These are phyloP conservation scores for Gossypium stocksii DNA, from an alignment of 345 rosid genomes.

Conservation along the genomic window DNA sequence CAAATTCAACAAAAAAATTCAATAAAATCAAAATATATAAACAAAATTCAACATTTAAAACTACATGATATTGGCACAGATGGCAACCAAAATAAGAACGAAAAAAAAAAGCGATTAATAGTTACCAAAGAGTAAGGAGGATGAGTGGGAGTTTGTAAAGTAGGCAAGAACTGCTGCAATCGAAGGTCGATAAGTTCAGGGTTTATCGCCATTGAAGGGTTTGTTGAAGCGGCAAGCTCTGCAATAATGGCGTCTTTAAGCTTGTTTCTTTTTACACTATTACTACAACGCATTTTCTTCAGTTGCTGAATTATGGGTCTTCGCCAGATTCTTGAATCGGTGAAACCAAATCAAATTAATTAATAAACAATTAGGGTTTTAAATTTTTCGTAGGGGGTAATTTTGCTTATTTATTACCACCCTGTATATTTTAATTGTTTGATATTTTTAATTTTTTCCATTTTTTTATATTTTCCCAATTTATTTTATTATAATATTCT, in stretches of 20 bases:
- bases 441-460: too few species aligned
- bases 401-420: too few species aligned
- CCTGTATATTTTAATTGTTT: too few species aligned
- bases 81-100: background rate
- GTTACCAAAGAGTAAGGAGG: constrained; percentile 29
- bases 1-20: background rate
- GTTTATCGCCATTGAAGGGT: background rate
- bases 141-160: constrained; percentile 17
- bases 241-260: constrained; percentile 20
- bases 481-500: too few species aligned
- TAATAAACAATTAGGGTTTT: too few species aligned
- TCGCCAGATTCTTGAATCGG: too few species aligned
- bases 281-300: background rate
- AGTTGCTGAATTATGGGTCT: too few species aligned
- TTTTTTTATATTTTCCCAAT: too few species aligned
- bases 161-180: constrained; percentile 15
- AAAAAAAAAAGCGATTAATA: background rate
- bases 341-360: too few species aligned
- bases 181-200: constrained; percentile 13
- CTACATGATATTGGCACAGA: too few species aligned
- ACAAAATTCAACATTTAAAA: background rate
- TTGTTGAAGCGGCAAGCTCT: constrained; percentile 7
- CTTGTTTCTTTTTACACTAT: background rate
- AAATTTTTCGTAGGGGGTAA: too few species aligned
- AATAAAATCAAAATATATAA: background rate